phyloP scores from a whole-genome alignment of 192 early-diverging fungal species.

The Phycomyces nitens region DNA sequence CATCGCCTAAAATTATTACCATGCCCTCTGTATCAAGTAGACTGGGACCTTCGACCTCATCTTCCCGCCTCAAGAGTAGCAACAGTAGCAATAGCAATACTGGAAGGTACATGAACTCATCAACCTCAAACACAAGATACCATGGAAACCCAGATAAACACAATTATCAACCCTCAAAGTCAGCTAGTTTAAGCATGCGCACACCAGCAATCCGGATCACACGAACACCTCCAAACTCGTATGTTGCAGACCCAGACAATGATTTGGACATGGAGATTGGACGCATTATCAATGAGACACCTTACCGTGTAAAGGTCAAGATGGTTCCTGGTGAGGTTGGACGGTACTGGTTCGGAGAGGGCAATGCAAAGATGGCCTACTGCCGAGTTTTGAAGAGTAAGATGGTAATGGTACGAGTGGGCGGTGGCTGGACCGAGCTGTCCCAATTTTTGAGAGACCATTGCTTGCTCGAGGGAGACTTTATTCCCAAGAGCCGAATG shows the following conservation, averaged over 20 bases:
- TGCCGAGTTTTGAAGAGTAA: conserved; percentile 59
- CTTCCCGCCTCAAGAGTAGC: neutral
- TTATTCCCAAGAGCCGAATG: conserved; percentile 27
- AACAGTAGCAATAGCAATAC: neutral
- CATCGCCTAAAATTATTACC: neutral
- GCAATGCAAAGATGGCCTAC: conserved; percentile 61
- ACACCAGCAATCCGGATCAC: conserved; percentile 2
- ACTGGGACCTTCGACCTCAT: conserved; percentile 1
- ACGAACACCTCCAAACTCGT: conserved; percentile 12
- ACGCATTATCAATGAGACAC: conserved; percentile 56
- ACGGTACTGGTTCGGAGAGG: conserved; percentile 64
- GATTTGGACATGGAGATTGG: conserved; percentile 58
- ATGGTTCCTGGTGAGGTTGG: conserved; percentile 55
- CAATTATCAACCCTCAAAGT: conserved; percentile 13
- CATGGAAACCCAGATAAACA: too few relatives aligned
- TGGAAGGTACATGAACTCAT: conserved; percentile 6
- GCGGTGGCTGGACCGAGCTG: conserved; percentile 47
- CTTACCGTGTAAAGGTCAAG: conserved; percentile 47
- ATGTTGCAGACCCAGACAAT: conserved; percentile 50
- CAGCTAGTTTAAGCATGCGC: neutral
- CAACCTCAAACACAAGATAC: neutral
- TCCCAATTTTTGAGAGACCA: conserved; percentile 36
- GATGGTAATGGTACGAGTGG: conserved; percentile 67
- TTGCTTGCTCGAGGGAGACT: conserved; percentile 31
- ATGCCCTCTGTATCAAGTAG: conserved; percentile 3